Conservation (phyloP, 257 asterid genomes). For the Solanum rostratum region DNA sequence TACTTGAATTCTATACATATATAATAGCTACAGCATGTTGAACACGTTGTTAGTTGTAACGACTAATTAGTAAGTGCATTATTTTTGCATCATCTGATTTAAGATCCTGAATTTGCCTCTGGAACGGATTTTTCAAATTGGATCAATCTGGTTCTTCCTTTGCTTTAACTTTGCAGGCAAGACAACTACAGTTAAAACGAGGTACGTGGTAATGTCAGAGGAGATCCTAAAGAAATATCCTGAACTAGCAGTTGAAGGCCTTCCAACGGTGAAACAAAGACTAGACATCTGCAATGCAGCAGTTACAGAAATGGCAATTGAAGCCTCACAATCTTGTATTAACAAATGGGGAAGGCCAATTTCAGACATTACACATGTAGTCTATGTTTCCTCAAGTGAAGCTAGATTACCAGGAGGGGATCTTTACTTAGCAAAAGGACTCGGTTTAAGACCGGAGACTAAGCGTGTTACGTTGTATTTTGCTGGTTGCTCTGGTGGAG, state of each 20-base stretch:
- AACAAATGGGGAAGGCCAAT: constrained; percentile 61
- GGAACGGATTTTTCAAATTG: background rate
- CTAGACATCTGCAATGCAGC: constrained; percentile 82
- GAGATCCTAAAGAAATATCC: constrained; percentile 81
- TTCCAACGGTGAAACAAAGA: constrained; percentile 72
- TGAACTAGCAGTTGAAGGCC: constrained; percentile 74
- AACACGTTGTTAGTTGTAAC: background rate
- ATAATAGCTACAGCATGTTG: background rate
- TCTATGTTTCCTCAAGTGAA: constrained; percentile 93
- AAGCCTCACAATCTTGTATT: constrained; percentile 73
- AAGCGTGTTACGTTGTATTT: constrained; percentile 73
- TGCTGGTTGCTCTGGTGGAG: constrained; percentile 97
- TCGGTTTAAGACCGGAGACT: constrained; percentile 59
- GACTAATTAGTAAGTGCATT: background rate
- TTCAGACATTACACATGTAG: constrained; percentile 76
- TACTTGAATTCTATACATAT: background rate
- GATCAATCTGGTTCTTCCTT: background rate
- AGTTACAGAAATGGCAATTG: constrained; percentile 87
- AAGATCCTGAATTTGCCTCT: background rate
- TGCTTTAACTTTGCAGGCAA: constrained; percentile 41
- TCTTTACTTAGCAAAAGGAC: constrained; percentile 78
- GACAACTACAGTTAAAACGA: constrained; percentile 85
- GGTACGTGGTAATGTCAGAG: constrained; percentile 95
- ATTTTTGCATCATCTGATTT: background rate
- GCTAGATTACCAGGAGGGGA: constrained; percentile 95